phyloP scores from a whole-genome alignment of 2,329 filamentous ascomycete genomes.

The Colletotrichum sp. region DNA sequence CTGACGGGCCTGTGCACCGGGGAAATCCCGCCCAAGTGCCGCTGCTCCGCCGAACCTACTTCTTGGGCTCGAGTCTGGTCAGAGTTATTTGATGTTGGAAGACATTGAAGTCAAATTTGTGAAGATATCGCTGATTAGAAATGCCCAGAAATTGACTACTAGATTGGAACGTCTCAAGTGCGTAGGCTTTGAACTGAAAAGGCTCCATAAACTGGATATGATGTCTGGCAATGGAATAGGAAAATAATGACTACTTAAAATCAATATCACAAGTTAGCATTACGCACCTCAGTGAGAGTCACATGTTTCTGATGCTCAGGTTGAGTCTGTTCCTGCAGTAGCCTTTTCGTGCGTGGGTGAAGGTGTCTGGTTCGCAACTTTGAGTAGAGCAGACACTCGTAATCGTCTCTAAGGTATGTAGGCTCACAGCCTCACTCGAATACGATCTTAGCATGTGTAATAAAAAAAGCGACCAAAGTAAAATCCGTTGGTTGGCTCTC shows the following conservation, averaged over 20 bases:
- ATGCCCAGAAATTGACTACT: no score
- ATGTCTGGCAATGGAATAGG: rapidly evolving
- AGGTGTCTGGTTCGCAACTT: no score
- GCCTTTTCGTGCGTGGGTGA: neutral
- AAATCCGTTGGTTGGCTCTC: neutral
- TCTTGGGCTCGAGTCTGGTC: neutral
- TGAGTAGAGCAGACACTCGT: neutral
- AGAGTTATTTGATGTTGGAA: neutral
- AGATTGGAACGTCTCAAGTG: neutral
- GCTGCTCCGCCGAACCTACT: neutral
- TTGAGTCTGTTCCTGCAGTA: neutral
- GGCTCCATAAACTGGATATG: rapidly evolving
- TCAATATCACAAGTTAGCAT: rapidly evolving
- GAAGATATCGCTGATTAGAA: neutral
- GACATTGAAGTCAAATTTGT: neutral
- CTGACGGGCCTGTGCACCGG: neutral
- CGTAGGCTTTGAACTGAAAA: neutral
- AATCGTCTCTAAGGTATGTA: rapidly evolving
- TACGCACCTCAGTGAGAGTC: rapidly evolving
- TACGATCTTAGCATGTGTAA: neutral
- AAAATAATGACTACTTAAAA: rapidly evolving
- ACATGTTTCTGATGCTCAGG: neutral
- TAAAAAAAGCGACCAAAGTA: rapidly evolving
- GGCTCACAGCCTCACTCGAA: neutral
- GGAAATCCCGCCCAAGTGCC: neutral